phyloP scores from a whole-genome alignment of 1,284 basidiomycete genomes.

The Puccinia triticina region DNA sequence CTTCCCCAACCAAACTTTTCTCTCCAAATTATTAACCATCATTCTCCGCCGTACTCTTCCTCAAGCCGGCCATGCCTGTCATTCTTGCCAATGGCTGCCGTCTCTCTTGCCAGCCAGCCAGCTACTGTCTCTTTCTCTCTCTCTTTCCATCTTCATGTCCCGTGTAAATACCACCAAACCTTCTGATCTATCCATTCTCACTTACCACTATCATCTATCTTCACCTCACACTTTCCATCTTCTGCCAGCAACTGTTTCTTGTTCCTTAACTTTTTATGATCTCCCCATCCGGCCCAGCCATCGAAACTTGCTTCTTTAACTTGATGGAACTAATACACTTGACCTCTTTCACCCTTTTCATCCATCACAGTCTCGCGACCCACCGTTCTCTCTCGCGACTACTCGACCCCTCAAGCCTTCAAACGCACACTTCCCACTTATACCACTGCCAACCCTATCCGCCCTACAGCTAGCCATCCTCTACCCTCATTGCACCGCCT shows the following conservation, averaged over 20 bases:
- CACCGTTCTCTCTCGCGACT: slow-evolving; percentile 31
- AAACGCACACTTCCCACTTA: background rate
- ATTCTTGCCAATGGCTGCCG: background rate
- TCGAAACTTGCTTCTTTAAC: background rate
- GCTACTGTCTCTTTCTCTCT: too few relatives aligned
- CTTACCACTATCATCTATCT: slow-evolving; percentile 6
- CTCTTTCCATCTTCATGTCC: slow-evolving; percentile 22
- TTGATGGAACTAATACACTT: slow-evolving; percentile 16
- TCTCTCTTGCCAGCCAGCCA: background rate
- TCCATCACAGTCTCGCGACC: slow-evolving; percentile 49
- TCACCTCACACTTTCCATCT: slow-evolving; percentile 32
- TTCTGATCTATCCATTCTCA: slow-evolving; percentile 20
- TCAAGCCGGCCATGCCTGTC: background rate
- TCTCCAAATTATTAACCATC: background rate
- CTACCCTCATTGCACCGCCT: background rate
- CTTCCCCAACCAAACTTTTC: background rate
- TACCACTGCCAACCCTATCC: background rate
- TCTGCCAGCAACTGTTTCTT: background rate
- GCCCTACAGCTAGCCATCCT: too few relatives aligned
- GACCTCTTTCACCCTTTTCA: background rate
- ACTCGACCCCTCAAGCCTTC: slow-evolving; percentile 31
- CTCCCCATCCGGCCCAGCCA: slow-evolving; percentile 3
- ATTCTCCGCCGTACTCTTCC: background rate
- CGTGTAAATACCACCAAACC: slow-evolving; percentile 26
- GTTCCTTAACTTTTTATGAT: background rate